Evolutionary conservation across 1,284 basidiomycete species (phyloP), one percentile per base, ranked within the genome.

Genomic region (Tilletia setariae): DNA sequence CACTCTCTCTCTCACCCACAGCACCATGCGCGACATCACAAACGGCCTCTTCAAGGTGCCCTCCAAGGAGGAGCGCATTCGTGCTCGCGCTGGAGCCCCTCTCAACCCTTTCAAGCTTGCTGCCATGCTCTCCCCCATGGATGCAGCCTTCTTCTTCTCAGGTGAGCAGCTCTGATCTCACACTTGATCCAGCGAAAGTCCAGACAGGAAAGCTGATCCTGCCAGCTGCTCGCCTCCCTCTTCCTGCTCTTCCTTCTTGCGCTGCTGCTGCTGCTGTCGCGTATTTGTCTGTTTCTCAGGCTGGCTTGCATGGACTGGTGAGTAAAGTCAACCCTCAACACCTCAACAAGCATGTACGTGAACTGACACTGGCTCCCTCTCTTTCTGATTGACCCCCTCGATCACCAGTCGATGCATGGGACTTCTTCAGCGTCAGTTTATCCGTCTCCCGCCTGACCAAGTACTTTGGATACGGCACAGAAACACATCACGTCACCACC

Each of bases 351-450:
- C n/a, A n/a, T n/a, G n/a, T n/a, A n/a, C n/a, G n/a, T n/a, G n/a
- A n/a, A n/a, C 19, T 44, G 11, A 19, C 43, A 9, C 9, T 9
- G 9, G 43, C 43, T 44, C 19, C 43, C 43, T 44, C 43, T 19
- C 43, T 44, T 44, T 44, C 59, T 64, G 53, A 42, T 30, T 44
- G 53, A 71, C 56, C n/a, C n/a, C n/a, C n/a, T n/a, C n/a, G n/a
- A n/a, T n/a, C n/a, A n/a, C n/a, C n/a, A 8, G 47, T 49, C 65
- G 79, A 79, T 51, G 77, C 77, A 7, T 79, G 74, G 72, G 79
- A 81, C 69, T 81, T 80, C 62, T 81, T 81, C 72, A 71, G 75
- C 35, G 75, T 81, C 61, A 76, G 76, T 1, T 74, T 81, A 47
- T 76, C 76, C 30, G 75, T 79, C 64, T 53, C 56, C 6, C 64